phyloP scores from a whole-genome alignment of 306 rosid genomes.

The Glycine tomentella region DNA sequence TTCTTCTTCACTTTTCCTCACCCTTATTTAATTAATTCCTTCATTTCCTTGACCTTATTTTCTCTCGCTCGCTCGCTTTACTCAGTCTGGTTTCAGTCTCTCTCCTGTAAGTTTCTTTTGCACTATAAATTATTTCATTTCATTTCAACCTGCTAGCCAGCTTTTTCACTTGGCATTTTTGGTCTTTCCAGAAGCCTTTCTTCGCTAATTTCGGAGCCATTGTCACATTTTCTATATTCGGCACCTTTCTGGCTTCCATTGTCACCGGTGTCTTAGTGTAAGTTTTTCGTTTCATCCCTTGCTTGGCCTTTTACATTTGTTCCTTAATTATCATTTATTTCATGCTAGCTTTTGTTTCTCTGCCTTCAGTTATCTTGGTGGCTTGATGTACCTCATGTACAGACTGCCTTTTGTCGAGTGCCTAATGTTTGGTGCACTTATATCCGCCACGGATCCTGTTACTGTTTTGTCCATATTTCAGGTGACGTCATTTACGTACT shows the following conservation, averaged over 20 bases:
- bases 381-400: conserved; percentile 68
- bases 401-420: conserved; percentile 85
- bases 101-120: conserved; percentile 59
- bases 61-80: conserved; percentile 45
- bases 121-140: neutral
- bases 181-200: conserved; percentile 69
- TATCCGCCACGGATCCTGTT: conserved; percentile 91
- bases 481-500: conserved; percentile 57
- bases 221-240: conserved; percentile 77
- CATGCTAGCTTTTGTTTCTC: no score
- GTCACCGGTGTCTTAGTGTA: conserved; percentile 79
- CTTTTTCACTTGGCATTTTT: neutral
- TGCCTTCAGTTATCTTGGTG: conserved; percentile 75
- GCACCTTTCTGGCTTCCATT: conserved; percentile 78
- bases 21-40: neutral
- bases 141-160: neutral
- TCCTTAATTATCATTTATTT: neutral
- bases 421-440: conserved; percentile 88
- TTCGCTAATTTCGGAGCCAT: conserved; percentile 89
- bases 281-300: conserved; percentile 16
- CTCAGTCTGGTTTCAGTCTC: conserved; percentile 94
- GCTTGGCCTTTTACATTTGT: neutral
- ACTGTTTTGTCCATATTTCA: conserved; percentile 87
- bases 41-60: conserved; percentile 56
- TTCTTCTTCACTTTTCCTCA: neutral